phyloP scores from a whole-genome alignment of 164 flowering plant genomes.

The Nymphaea colorata region DNA sequence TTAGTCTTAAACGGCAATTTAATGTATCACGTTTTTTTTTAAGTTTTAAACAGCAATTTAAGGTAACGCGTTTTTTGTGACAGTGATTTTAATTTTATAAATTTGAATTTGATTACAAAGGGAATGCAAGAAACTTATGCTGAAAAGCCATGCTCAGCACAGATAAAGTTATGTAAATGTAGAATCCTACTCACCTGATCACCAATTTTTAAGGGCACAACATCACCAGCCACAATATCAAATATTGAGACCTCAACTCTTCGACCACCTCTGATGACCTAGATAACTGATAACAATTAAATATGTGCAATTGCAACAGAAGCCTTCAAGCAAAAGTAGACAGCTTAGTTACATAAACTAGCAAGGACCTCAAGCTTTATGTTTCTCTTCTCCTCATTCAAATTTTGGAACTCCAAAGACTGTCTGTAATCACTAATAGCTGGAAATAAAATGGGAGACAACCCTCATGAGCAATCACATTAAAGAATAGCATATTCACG shows the following conservation, averaged over 20 bases:
- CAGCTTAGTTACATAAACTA: background rate
- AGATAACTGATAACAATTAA: background rate
- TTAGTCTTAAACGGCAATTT: too few relatives aligned
- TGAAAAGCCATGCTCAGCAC: background rate
- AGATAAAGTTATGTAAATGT: background rate
- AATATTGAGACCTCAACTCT: constrained; percentile 74
- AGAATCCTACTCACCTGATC: constrained; percentile 48
- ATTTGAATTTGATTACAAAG: background rate
- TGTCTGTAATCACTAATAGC: constrained; percentile 90
- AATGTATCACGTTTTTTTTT: too few relatives aligned
- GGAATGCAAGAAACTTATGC: background rate
- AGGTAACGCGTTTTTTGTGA: too few relatives aligned
- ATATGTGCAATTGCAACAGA: background rate
- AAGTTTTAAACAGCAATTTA: too few relatives aligned
- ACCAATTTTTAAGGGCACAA: constrained; percentile 87
- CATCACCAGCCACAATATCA: constrained; percentile 95
- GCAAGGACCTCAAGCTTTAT: constrained; percentile 66
- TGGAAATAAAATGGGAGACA: constrained; percentile 14
- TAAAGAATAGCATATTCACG: background rate
- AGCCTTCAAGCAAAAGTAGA: background rate
- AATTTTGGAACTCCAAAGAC: constrained; percentile 82
- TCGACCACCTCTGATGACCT: constrained; percentile 86
- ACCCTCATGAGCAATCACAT: background rate
- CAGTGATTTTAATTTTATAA: too few relatives aligned
- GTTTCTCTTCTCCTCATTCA: constrained; percentile 90